phyloP scores from a whole-genome alignment of 495 filamentous ascomycete genomes.

The Mytilinidion resinicola region DNA sequence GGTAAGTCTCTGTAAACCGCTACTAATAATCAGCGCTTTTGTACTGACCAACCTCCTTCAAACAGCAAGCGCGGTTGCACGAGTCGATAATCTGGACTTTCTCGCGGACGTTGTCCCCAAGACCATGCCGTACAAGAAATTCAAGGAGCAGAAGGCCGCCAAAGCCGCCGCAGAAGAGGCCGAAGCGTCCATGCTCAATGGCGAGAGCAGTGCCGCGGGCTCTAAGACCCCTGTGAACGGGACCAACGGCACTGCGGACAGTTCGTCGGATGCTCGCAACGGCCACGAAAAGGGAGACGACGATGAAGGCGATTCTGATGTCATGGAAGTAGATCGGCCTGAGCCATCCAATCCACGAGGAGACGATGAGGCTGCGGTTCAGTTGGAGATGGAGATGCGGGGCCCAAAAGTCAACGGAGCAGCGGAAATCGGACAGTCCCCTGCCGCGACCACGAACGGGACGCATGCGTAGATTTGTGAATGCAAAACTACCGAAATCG shows the following conservation, averaged over 20 bases:
- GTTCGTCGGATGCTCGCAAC: background rate
- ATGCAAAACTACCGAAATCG: no score
- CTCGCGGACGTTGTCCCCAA: conserved; percentile 85
- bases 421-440: no score
- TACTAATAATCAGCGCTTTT: background rate
- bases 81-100: conserved; percentile 92
- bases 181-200: background rate
- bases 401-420: conserved; percentile 13
- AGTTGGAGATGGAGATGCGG: conserved; percentile 30
- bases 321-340: conserved; percentile 19
- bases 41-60: background rate
- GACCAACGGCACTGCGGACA: conserved; percentile 1
- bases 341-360: background rate
- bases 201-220: background rate
- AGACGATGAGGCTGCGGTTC: conserved; percentile 23
- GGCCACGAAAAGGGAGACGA: background rate
- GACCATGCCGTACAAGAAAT: conserved; percentile 71
- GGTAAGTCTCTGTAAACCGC: conserved; percentile 41
- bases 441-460: no score
- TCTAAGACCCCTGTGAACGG: conserved; percentile 8
- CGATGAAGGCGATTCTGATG: conserved; percentile 6
- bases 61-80: conserved; percentile 77
- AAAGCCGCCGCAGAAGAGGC: background rate
- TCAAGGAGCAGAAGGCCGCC: conserved; percentile 47
- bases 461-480: no score